Conservation (phyloP, 352 stramenopile genomes). For the Elongisporangium anandrum region DNA sequence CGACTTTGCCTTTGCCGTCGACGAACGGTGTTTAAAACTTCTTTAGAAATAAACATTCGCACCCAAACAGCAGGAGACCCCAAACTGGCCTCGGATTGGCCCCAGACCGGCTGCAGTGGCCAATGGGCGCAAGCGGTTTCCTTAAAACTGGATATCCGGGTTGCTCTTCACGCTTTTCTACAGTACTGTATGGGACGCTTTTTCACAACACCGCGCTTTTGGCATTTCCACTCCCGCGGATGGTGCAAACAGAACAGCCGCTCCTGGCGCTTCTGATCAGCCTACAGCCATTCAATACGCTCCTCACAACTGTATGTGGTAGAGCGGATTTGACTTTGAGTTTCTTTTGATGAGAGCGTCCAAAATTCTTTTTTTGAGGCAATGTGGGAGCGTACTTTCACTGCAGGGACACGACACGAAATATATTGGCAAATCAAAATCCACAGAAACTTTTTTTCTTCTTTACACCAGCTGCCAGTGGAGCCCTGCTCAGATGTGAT, state of each 20-base stretch:
- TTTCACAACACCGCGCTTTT: background rate
- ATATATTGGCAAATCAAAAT: background rate
- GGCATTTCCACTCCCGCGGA: background rate
- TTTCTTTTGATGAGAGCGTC: background rate
- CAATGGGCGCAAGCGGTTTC: background rate
- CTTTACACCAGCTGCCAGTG: background rate
- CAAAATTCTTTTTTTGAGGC: background rate
- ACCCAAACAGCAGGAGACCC: background rate
- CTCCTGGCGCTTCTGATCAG: background rate
- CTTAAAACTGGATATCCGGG: background rate
- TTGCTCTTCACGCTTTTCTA: background rate
- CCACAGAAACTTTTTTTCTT: background rate
- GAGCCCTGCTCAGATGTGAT: background rate
- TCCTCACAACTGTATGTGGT: too few species aligned
- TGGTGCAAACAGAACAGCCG: background rate
- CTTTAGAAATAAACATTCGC: background rate
- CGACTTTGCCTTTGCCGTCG: background rate
- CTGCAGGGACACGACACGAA: background rate
- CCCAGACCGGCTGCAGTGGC: background rate
- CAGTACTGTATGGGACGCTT: background rate
- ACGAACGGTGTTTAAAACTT: background rate
- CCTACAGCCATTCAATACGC: background rate
- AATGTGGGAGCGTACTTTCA: background rate
- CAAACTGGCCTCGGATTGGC: background rate
- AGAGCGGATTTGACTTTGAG: background rate